Evolutionary conservation across 257 asterid genomes (phyloP), one percentile per base, ranked within the genome.

Genomic region (Scutellaria minor): DNA sequence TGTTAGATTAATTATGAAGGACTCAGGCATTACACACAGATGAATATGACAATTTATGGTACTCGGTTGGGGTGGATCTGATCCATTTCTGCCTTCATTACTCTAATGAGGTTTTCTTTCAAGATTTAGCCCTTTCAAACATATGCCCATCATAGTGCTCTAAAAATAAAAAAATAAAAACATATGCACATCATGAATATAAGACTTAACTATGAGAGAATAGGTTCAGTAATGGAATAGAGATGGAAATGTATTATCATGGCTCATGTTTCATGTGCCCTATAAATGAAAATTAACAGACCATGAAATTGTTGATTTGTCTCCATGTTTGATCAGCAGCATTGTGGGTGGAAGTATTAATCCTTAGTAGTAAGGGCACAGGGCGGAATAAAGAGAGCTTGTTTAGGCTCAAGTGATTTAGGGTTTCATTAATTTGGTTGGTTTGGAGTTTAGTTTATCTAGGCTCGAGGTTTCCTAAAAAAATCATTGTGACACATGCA

Each of bases 1-100:
- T 68, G 57, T 45, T 61, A 52, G 56, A 52, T 78, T 42, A 12
- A 27, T 24, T 59, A 31, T 62, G 63, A n/a, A 63, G 48, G 68
- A 58, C 45, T 69, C 59, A 9, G 12, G 41, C 44, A 40, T 61
- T 61, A 52, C 15, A 58, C 64, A 37, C 13, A 8, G 66, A 59
- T 68, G 46, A 51, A 40, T 22, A 40, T 5, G 50, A 22, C 15
- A 35, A n/a, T 35, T n/a, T 41, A 41, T 64, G 50, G 35, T 41
- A 40, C 53, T 52, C 48, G 58, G 20, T 66, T 66, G 9, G 59
- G 55, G 69, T 58, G 64, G 50, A 27, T 40, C 12, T 67, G 20
- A 37, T 67, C 59, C 46, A 0, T 48, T 55, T 66, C 41, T 31
- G 14, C 68, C 24, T 5, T 39, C 51, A 64, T 52, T 73, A 31